Base-by-base conservation (phyloP, 176 grass and related monocot species). In the Paspalum vaginatum region DNA sequence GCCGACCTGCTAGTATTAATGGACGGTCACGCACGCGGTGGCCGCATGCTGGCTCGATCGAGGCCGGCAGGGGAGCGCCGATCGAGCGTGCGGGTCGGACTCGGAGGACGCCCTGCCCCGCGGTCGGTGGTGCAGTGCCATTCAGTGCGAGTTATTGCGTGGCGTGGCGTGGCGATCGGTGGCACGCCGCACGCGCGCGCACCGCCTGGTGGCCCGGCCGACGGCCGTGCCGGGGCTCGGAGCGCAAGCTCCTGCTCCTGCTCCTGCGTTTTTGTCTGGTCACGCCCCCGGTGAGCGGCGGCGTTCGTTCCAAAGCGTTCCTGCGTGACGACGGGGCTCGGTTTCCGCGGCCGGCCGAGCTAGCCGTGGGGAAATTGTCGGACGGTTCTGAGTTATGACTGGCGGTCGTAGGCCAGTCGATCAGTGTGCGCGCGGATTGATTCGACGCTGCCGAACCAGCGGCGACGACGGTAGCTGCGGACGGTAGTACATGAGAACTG, bases 141-240 rank as follows among this genome's bases (percentile, higher is more conserved):
- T 72, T 72, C 26, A 53, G 70, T 40, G 49, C 70, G 70, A 73
- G 70, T 38, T 54, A 53, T 73, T 73, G 70, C 49, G 8, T 40
- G 70, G 67, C 20, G 39, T 54, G 70, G 27, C 70, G 32, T 20
- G 65, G 4, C 15, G 14, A 27, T 4, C 68, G 22, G 18, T 4
- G 47, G 8, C 47, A 32, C 2, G 32, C 32, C 32, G 32, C 32
- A 3, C 32, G 32, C 32, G 32, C 32, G 32, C 32, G 32, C 3
- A 32, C 32, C 32, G 32, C 32, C 32, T 32, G 32, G 32, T 32
- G 32, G 32, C 32, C 32, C 32, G 32, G 32, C 32, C 32, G 32
- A 3, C 32, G 32, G 2, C 32, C 32, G 32, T 32, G 32, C 32
- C 32, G 32, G 3, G 32, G 2, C 32, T 32, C 32, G 32, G 32